Base-by-base conservation (phyloP, 495 filamentous ascomycete genomes). In the Polyplosphaeria fusca region DNA sequence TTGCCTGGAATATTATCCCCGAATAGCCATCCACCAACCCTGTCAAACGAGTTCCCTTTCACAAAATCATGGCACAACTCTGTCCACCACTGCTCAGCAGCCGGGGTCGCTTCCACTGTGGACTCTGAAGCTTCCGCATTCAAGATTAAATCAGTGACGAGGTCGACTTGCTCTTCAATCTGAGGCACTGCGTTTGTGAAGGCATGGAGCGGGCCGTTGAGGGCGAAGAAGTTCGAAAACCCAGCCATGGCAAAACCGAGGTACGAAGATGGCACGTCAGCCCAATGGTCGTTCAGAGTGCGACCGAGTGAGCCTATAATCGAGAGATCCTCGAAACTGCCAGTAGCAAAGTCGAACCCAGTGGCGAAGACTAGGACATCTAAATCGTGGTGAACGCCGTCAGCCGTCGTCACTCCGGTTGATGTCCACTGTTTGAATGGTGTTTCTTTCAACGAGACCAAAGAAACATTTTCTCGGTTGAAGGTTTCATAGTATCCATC, bases 261-360 rank as follows among this genome's bases (percentile, higher is more conserved):
- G 19, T 42, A 20, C 16, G 39, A 42, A 7, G 11, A 11, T 42
- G 39, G 39, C 5, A n/a, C 39, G 19, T 13, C 39, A 7, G 11
- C 39, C 58, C 71, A 71, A 57, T 52, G 58, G 19, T 52, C 60
- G 58, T 19, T 58, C 19, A 73, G 42, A n/a, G 60, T 53, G 26
- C 55, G 32, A 12, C 63, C 64, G 7, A 61, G 32, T 5, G 45
- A 66, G n/a, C 56, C 70, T 0, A 41, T 28, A 50, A 71, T 70
- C 3, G 69, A 58, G 13, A 73, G 60, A 4, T 61, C 28, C 41
- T 59, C 65, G 18, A 70, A 58, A 32, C 59, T 64, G 43, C 70
- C 71, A 2, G 64, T 70, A 23, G 66, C 65, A 9, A 67, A 60
- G 50, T 73, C 68, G 27, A 73, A 74, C 0, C 71, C 74, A 0